Conservation (phyloP, 345 rosid genomes). For the Citrus sinensis region DVS_A1.0 CM039162.1:27647501-27648000, state of each 20-base stretch:
- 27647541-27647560: slow-evolving; percentile 8
- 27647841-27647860: slow-evolving; percentile 15
- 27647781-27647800: slow-evolving; percentile 57
- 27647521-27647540: background rate
- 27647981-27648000: slow-evolving; percentile 19
- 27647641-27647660: slow-evolving; percentile 73
- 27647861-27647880: slow-evolving; percentile 20
- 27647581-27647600: slow-evolving; percentile 41
- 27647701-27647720: slow-evolving; percentile 42
- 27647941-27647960: slow-evolving; percentile 25
- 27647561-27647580: slow-evolving; percentile 26
- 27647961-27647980: slow-evolving; percentile 13
- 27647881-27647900: slow-evolving; percentile 30
- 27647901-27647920: slow-evolving; percentile 5
- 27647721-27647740: slow-evolving; percentile 55
- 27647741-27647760: slow-evolving; percentile 53
- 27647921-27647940: background rate
- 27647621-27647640: slow-evolving; percentile 58
- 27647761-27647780: slow-evolving; percentile 61
- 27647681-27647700: slow-evolving; percentile 29
- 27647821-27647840: slow-evolving; percentile 27
- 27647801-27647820: slow-evolving; percentile 38
- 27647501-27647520: slow-evolving; percentile 2
- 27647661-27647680: slow-evolving; percentile 70
- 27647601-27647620: slow-evolving; percentile 43